Percentiles rank a stretch among this genome's conserved stretches.
These are phyloP conservation scores for Huntiella omanensis DNA, from an alignment of 2,329 filamentous ascomycete species.

Conservation along the genomic window DNA sequence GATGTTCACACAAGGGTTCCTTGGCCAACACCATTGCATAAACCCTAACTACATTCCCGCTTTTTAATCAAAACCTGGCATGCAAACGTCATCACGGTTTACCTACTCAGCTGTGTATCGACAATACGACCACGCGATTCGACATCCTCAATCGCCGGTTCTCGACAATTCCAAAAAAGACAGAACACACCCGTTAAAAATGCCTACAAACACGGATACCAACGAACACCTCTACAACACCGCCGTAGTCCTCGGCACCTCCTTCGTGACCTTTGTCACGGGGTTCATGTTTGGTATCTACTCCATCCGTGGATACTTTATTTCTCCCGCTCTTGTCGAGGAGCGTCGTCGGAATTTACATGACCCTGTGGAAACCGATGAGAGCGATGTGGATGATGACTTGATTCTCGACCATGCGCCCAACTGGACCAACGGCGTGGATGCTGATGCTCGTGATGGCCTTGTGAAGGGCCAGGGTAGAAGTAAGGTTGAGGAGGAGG, in stretches of 20 bases:
- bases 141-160: neutral
- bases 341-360: constrained; percentile 35
- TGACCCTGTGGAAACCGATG: constrained; percentile 49
- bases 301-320: constrained; percentile 39
- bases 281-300: constrained; percentile 74
- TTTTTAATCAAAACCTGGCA: too few species aligned
- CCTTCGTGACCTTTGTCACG: constrained; percentile 51
- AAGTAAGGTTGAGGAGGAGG: constrained; percentile 16
- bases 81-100: too few species aligned
- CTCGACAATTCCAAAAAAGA: neutral
- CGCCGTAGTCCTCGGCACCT: constrained; percentile 51
- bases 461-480: constrained; percentile 23
- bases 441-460: constrained; percentile 40
- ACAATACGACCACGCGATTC: neutral
- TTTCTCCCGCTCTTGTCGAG: constrained; percentile 35
- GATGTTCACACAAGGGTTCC: too few species aligned
- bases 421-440: constrained; percentile 44
- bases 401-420: constrained; percentile 44
- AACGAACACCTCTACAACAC: constrained; percentile 25
- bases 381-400: constrained; percentile 47
- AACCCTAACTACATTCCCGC: too few species aligned
- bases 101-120: neutral
- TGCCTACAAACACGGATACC: constrained; percentile 5
- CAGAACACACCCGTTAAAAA: neutral
- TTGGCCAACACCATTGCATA: too few species aligned